Conservation (phyloP, 345 rosid genomes). For the Pelargonium nanum region DNA sequence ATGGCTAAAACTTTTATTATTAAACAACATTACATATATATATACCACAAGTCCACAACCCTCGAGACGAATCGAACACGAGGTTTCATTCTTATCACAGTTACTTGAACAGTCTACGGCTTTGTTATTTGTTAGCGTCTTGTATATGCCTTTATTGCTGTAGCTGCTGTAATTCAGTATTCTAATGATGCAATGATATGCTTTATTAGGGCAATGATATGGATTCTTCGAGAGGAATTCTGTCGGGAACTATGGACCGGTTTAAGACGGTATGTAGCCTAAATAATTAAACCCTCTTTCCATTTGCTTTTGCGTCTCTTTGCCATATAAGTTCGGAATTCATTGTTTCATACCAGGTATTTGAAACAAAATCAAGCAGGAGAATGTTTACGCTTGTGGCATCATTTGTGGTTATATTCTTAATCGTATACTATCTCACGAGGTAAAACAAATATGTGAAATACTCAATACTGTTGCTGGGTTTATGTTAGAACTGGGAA, state of each 20-base stretch:
- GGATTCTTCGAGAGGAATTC: slow-evolving; percentile 86
- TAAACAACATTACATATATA: too few relatives aligned
- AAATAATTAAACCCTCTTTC: background rate
- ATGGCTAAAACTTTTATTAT: too few relatives aligned
- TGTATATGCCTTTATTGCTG: too few relatives aligned
- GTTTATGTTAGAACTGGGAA: too few relatives aligned
- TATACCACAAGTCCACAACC: too few relatives aligned
- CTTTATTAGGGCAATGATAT: slow-evolving; percentile 79
- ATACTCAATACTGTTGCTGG: background rate
- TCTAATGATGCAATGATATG: slow-evolving; percentile 9
- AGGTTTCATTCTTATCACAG: too few relatives aligned
- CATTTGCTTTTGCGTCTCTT: too few relatives aligned
- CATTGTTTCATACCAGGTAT: slow-evolving; percentile 41
- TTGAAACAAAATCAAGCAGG: slow-evolving; percentile 89
- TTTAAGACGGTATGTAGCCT: slow-evolving; percentile 70
- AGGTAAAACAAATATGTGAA: slow-evolving; percentile 26
- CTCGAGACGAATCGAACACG: too few relatives aligned
- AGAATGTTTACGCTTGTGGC: slow-evolving; percentile 84
- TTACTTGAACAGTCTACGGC: too few relatives aligned
- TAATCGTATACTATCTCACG: slow-evolving; percentile 72
- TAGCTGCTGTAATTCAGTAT: background rate
- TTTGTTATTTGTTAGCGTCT: too few relatives aligned
- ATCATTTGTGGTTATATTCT: slow-evolving; percentile 70
- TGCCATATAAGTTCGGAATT: too few relatives aligned
- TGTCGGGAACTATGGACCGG: slow-evolving; percentile 93